Evolutionary conservation across 495 filamentous ascomycete species (phyloP), one percentile per base, ranked within the genome.

Genomic region (Penicillium coprophilum): DNA sequence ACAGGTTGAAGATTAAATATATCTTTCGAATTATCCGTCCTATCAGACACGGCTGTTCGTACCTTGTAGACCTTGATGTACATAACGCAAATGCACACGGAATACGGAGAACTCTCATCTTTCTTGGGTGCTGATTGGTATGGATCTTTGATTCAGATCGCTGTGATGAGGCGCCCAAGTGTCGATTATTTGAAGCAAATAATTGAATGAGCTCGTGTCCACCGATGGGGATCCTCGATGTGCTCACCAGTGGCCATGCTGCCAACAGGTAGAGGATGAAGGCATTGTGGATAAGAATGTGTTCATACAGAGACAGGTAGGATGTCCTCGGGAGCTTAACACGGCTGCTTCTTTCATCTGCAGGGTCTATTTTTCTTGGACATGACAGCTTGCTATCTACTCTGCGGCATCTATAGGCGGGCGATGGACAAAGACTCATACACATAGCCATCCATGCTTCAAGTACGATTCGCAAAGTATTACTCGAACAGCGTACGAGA

Each of bases 401-500:
- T n/a, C 24, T 13, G 21, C 20, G 12, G 12, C 5, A 17, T 17
- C 34, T 0, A 24, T n/a, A n/a, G n/a, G n/a, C n/a, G 12, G 41
- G 20, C 10, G 11, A 46, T 12, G 15, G 21, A 27, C 2, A 15
- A 20, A 47, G 45, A 47, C 45, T 19, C 10, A n/a, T 38, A 38
- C 34, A 8, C 32, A 38, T 2, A 21, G 19, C 6, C 40, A 19
- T 43, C 39, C 40, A 21, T 43, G 40, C 34, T 17, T 17, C 34
- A 43, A 17, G 15, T 47, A 47, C 30, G 36, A 24, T 34, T 13
- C 41, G 45, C 44, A 10, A 49, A 17, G 39, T 30, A 53, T 54
- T 39, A 47, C 24, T 8, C 41, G 55, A 46, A 28, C 30, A 51
- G 13, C 17, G 53, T 55, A 21, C 45, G 31, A 28, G 50, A 53